Conservation (phyloP, 352 stramenopile species). For the Pythium dissimile region DNA sequence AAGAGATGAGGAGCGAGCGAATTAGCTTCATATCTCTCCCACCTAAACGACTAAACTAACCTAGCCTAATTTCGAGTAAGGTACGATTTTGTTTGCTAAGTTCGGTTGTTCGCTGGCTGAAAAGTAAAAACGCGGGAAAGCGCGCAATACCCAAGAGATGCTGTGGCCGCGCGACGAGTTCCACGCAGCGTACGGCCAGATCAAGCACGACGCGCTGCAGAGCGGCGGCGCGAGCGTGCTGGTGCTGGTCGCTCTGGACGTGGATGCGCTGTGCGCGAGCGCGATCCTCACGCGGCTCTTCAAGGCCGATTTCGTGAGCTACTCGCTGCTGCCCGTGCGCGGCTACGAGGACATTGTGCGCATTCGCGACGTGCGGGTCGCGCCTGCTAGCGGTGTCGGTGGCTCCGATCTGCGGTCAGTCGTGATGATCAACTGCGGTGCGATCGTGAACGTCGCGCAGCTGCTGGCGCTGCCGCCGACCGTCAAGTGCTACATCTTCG, state of each 20-base stretch:
- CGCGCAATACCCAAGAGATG: slow-evolving; percentile 26
- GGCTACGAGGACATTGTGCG: slow-evolving; percentile 85
- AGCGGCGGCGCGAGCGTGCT: slow-evolving; percentile 81
- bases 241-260: slow-evolving; percentile 92
- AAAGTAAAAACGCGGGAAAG: slow-evolving; percentile 8
- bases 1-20: no score
- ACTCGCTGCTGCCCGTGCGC: slow-evolving; percentile 66
- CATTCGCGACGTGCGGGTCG: slow-evolving; percentile 67
- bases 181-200: slow-evolving; percentile 77
- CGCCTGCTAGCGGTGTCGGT: slow-evolving; percentile 19
- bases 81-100: not conserved
- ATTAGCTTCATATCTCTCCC: no score
- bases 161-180: slow-evolving; percentile 87
- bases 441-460: slow-evolving; percentile 88
- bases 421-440: slow-evolving; percentile 94
- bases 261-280: slow-evolving; percentile 93
- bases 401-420: slow-evolving; percentile 83
- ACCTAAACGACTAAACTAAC: not conserved
- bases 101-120: not conserved
- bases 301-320: slow-evolving; percentile 74
- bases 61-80: not conserved
- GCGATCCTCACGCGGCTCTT: slow-evolving; percentile 90
- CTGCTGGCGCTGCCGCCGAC: slow-evolving; percentile 65
- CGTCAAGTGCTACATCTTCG: slow-evolving; percentile 93
- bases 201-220: slow-evolving; percentile 75